Evolutionary conservation across 192 early-diverging fungal species (phyloP).

Genomic region (Phlyctochytrium planicorne): DNA sequence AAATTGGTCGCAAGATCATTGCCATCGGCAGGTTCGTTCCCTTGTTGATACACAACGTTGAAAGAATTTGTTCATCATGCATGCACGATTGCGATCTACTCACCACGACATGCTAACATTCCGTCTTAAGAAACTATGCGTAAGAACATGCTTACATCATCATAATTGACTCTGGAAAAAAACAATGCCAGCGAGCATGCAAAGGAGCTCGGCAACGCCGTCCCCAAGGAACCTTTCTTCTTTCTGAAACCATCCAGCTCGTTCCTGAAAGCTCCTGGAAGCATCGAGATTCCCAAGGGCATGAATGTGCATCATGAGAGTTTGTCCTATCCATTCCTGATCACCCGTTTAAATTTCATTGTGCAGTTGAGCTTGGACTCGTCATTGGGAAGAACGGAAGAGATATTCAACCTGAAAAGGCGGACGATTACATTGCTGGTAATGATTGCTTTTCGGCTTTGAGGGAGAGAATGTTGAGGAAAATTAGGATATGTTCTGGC

Average conservation of each 20-base stretch:
- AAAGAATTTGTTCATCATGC: too few species aligned
- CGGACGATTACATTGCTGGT: constrained; percentile 60
- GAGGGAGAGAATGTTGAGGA: constrained; percentile 33
- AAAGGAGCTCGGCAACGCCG: constrained; percentile 88
- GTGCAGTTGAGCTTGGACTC: constrained; percentile 1
- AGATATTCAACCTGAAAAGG: constrained; percentile 64
- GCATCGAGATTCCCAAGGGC: constrained; percentile 77
- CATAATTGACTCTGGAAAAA: not conserved
- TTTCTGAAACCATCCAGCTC: constrained; percentile 93
- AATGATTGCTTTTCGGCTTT: not conserved
- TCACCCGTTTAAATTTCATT: not conserved
- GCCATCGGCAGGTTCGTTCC: constrained; percentile 94
- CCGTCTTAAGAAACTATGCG: not conserved
- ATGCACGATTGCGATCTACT: too few species aligned
- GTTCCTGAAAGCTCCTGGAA: constrained; percentile 52
- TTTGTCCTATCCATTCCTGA: constrained; percentile 19
- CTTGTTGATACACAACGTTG: too few species aligned
- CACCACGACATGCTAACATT: constrained; percentile 54
- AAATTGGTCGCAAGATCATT: constrained; percentile 79
- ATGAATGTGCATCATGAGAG: constrained; percentile 83
- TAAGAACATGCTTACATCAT: not conserved
- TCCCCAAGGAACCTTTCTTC: constrained; percentile 84
- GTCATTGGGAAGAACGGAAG: constrained; percentile 79
- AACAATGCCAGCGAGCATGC: constrained; percentile 90
- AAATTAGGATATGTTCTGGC: constrained; percentile 75